These are phyloP conservation scores for Macadamia tetraphylla DNA, from an alignment of 164 flowering plant species.

Conservation along the genomic window DNA sequence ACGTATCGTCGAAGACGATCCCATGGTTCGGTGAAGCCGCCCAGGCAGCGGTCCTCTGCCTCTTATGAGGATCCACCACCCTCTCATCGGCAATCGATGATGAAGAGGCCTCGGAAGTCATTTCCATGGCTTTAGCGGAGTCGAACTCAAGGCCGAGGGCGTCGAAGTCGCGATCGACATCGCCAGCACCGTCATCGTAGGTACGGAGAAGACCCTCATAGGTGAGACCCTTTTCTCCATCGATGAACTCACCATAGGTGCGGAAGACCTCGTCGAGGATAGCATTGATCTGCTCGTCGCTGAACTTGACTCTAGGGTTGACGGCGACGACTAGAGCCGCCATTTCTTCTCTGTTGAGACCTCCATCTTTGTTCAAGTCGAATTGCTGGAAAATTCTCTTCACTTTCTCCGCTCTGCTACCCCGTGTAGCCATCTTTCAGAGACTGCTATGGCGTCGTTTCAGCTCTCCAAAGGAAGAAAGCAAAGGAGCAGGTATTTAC, in stretches of 20 bases:
- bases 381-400: conserved; percentile 83
- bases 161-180: conserved; percentile 94
- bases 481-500: too few relatives aligned
- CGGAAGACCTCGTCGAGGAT: conserved; percentile 94
- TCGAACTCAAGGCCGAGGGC: conserved; percentile 65
- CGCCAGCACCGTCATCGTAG: conserved; percentile 98
- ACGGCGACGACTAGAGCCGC: conserved; percentile 94
- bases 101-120: conserved; percentile 46
- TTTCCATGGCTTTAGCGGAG: conserved; percentile 14
- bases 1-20: conserved; percentile 85
- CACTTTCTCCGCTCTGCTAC: conserved; percentile 92
- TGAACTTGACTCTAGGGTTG: conserved; percentile 94
- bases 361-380: conserved; percentile 77
- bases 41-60: conserved; percentile 81
- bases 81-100: conserved; percentile 62
- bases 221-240: conserved; percentile 74
- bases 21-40: conserved; percentile 92
- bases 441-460: not conserved
- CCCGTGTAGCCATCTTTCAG: conserved; percentile 46
- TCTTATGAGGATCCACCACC: conserved; percentile 52
- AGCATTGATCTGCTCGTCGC: conserved; percentile 90
- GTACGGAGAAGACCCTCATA: conserved; percentile 80
- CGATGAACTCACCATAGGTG: conserved; percentile 86
- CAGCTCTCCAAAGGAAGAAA: not conserved
- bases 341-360: conserved; percentile 88